A percentile compares a stretch with the other conserved stretches of the same genome.
Evolutionary conservation across 2,329 filamentous ascomycete genomes (phyloP).

Genomic region (Coniochaeta prunicola): DNA sequence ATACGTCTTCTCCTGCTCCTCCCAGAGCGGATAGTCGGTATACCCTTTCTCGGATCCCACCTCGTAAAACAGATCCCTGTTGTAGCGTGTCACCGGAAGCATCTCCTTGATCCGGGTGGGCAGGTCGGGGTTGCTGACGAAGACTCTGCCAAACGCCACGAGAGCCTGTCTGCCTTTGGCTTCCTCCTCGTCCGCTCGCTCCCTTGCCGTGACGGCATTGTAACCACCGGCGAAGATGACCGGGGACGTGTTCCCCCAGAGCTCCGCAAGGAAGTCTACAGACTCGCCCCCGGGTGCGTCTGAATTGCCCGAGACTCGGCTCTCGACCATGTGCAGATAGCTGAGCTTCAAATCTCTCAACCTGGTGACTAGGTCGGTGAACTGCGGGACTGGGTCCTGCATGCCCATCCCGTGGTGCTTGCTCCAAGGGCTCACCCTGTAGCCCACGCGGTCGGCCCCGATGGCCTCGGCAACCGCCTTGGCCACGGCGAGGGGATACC

Average conservation of each 20-base stretch:
- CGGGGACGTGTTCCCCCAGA: constrained; percentile 14
- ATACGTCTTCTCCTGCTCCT: not conserved
- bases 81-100: constrained; percentile 23
- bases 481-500: not conserved
- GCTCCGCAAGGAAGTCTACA: constrained; percentile 18
- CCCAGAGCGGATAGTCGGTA: constrained; percentile 18
- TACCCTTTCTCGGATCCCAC: constrained; percentile 25
- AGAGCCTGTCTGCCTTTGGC: constrained; percentile 12
- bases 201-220: constrained; percentile 11
- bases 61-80: constrained; percentile 28
- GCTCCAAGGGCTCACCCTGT: not conserved
- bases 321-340: constrained; percentile 50
- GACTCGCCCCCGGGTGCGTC: constrained; percentile 25
- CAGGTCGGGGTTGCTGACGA: constrained; percentile 34
- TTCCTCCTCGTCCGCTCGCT: constrained; percentile 13
- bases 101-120: constrained; percentile 25
- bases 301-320: constrained; percentile 31
- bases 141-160: constrained; percentile 30
- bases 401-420: not conserved
- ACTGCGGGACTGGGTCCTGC: constrained; percentile 43
- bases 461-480: not conserved
- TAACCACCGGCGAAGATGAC: constrained; percentile 20
- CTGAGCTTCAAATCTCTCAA: constrained; percentile 44
- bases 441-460: not conserved
- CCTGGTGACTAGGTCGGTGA: constrained; percentile 41